Conservation (phyloP, 306 rosid genomes). For the Calophaca sinica region DNA sequence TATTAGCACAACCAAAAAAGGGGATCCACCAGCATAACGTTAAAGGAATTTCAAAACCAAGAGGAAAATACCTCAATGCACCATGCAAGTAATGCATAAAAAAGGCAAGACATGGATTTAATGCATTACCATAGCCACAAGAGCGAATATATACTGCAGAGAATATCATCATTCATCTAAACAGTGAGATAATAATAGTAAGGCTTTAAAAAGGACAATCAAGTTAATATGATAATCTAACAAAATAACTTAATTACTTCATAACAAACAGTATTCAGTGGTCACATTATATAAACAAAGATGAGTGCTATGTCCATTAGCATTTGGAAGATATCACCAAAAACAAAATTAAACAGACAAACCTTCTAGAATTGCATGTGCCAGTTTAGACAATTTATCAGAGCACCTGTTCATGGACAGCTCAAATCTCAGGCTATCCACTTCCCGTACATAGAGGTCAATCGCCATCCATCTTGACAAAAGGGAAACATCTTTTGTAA, state of each 20-base stretch:
- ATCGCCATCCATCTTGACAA: conserved; percentile 93
- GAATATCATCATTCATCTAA: conserved; percentile 10
- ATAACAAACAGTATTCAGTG: conserved; percentile 2
- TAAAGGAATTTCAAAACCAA: conserved; percentile 24
- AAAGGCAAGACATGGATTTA: neutral
- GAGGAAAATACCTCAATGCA: conserved; percentile 13
- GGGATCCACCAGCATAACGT: neutral
- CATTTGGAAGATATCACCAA: conserved; percentile 35
- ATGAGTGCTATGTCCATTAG: conserved; percentile 11
- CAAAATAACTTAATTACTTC: conserved; percentile 17
- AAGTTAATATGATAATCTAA: conserved; percentile 21
- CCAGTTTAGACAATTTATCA: conserved; percentile 64
- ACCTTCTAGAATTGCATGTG: conserved; percentile 82
- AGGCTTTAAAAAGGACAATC: neutral
- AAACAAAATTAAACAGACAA: conserved; percentile 44
- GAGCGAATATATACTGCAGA: neutral
- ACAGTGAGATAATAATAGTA: neutral
- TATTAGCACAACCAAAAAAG: neutral
- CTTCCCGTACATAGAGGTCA: conserved; percentile 84
- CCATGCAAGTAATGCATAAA: conserved; percentile 1
- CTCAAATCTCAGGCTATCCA: conserved; percentile 88
- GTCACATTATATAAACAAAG: conserved; percentile 31
- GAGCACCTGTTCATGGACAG: conserved; percentile 86
- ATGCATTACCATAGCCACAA: conserved; percentile 17
- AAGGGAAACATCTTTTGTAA: conserved; percentile 86